phyloP scores from a whole-genome alignment of 441 rosid genomes.

The Populus trichocarpa region DNA sequence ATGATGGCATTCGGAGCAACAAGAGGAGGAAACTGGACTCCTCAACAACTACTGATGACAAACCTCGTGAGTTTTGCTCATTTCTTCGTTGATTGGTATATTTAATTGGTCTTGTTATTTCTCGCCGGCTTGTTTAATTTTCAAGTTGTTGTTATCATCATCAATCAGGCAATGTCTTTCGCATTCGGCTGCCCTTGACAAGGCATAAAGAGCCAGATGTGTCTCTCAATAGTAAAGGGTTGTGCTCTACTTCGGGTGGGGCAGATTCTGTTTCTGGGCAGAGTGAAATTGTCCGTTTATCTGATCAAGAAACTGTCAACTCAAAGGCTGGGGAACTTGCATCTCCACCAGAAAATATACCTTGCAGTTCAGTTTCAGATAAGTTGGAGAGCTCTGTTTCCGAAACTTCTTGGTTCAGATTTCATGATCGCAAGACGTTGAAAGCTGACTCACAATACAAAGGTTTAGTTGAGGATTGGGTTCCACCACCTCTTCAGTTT shows the following conservation, averaged over 20 bases:
- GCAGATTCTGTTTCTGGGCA: background rate
- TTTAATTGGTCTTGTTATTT: background rate
- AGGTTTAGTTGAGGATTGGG: slow-evolving; percentile 32
- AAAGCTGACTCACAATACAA: slow-evolving; percentile 21
- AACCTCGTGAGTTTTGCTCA: background rate
- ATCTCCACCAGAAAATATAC: background rate
- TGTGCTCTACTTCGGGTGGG: slow-evolving; percentile 1
- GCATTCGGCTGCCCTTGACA: slow-evolving; percentile 40
- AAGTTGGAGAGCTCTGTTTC: background rate
- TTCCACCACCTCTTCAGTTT: slow-evolving; percentile 20
- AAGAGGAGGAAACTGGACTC: slow-evolving; percentile 41
- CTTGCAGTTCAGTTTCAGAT: background rate
- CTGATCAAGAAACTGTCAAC: background rate
- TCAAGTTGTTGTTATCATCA: background rate
- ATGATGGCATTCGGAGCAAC: slow-evolving; percentile 47
- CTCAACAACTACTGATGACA: slow-evolving; percentile 18
- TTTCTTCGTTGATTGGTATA: background rate
- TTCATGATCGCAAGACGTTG: background rate
- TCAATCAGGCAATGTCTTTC: slow-evolving; percentile 38
- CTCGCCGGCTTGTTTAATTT: background rate
- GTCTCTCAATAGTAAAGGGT: background rate
- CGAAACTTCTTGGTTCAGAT: background rate
- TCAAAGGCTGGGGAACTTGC: background rate
- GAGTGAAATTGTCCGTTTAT: background rate
- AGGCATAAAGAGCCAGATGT: slow-evolving; percentile 17